Conservation (phyloP, 2,329 filamentous ascomycete species). For the Neocucurbitaria cava region DNA sequence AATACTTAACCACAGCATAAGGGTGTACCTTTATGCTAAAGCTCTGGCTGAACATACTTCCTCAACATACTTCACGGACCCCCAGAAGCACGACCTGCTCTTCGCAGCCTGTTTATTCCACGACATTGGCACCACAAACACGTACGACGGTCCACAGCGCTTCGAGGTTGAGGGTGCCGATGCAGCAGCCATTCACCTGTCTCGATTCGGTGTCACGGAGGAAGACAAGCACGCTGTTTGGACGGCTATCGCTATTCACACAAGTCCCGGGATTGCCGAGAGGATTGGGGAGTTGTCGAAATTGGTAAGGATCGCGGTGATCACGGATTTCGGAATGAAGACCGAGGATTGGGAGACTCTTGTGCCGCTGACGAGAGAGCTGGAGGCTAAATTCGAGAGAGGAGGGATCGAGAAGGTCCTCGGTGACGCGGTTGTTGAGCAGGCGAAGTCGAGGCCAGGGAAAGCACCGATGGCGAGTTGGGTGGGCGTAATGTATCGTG, state of each 20-base stretch:
- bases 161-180: conserved; percentile 58
- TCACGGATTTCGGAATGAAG: conserved; percentile 50
- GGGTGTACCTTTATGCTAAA: conserved; percentile 70
- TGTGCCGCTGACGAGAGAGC: conserved; percentile 18
- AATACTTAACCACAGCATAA: conserved; percentile 74
- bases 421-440: conserved; percentile 52
- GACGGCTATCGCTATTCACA: conserved; percentile 56
- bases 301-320: conserved; percentile 48
- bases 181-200: conserved; percentile 47
- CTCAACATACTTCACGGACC: conserved; percentile 32
- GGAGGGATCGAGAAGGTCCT: conserved; percentile 53
- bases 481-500: conserved; percentile 40
- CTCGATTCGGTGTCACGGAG: conserved; percentile 22
- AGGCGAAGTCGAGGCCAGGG: conserved; percentile 44
- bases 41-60: conserved; percentile 33
- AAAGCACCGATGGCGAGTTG: conserved; percentile 52
- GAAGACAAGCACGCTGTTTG: conserved; percentile 51
- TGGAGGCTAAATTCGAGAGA: conserved; percentile 44
- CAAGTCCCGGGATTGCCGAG: conserved; percentile 54
- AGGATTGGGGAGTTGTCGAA: conserved; percentile 49
- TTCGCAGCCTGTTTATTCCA: conserved; percentile 69
- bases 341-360: conserved; percentile 24
- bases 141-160: conserved; percentile 43
- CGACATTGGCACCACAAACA: conserved; percentile 73
- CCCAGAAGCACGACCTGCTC: conserved; percentile 56